A percentile compares a stretch with the other conserved stretches of the same genome.
Conservation (phyloP, 192 early-diverging fungal genomes). For the Backusella parvicylindrica region DNA sequence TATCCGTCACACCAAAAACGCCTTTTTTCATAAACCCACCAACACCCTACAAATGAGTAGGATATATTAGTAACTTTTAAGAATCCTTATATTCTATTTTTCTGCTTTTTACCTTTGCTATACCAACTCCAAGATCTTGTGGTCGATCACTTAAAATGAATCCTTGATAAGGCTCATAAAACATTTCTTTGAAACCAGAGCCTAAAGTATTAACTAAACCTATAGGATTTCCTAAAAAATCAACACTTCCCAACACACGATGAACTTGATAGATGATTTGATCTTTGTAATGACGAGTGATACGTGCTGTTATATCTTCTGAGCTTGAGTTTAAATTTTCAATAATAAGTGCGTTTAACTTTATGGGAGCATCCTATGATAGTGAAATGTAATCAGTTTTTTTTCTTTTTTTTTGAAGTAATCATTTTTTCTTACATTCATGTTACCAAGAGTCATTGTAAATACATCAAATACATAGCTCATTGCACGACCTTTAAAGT, state of each 20-base stretch:
- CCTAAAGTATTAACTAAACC: conserved; percentile 84
- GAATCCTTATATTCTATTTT: background rate
- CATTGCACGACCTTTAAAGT: conserved; percentile 24
- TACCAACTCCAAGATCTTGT: conserved; percentile 80
- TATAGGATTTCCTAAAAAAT: conserved; percentile 81
- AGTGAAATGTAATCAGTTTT: background rate
- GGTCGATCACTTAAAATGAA: conserved; percentile 82
- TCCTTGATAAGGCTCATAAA: conserved; percentile 89
- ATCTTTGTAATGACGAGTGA: conserved; percentile 74
- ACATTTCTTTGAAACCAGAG: conserved; percentile 83
- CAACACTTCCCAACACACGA: conserved; percentile 75
- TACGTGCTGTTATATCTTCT: conserved; percentile 59
- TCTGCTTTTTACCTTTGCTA: conserved; percentile 52
- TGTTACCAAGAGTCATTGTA: conserved; percentile 86
- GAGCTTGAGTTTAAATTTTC: conserved; percentile 69
- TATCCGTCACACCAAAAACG: conserved; percentile 84
- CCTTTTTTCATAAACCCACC: conserved; percentile 75
- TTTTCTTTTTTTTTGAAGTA: too few relatives aligned
- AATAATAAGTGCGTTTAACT: conserved; percentile 75
- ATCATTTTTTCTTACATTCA: conserved; percentile 50
- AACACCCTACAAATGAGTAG: conserved; percentile 36
- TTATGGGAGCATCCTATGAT: conserved; percentile 64
- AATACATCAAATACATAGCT: conserved; percentile 64
- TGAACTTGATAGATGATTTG: conserved; percentile 73
- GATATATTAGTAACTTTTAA: background rate